Percentiles rank a stretch among this genome's conserved stretches.
These are phyloP conservation scores for Aquilaria yunnanensis DNA, from an alignment of 345 rosid species.

Conservation along the genomic window DNA sequence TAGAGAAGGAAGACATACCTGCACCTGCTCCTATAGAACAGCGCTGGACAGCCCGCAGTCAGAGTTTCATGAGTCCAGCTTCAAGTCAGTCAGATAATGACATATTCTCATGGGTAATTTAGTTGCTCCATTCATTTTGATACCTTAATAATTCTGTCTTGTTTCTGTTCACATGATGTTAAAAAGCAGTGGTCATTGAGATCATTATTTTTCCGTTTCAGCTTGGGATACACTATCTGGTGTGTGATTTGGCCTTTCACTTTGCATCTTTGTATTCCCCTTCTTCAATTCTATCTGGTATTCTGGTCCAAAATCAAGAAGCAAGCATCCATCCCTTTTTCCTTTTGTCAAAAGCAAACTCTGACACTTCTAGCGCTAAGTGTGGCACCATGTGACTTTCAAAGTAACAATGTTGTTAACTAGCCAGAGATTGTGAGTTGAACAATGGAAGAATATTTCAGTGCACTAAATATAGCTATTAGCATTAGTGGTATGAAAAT, in stretches of 20 bases:
- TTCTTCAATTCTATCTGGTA: too few species aligned
- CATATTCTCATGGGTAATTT: constrained; percentile 83
- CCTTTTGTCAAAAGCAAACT: not conserved
- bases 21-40: constrained; percentile 95
- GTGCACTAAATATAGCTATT: too few species aligned
- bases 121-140: constrained; percentile 3
- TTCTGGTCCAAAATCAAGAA: too few species aligned
- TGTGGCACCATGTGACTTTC: too few species aligned
- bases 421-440: too few species aligned
- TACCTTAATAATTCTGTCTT: not conserved
- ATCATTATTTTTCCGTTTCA: not conserved
- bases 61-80: constrained; percentile 86
- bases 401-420: too few species aligned
- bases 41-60: constrained; percentile 90
- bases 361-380: too few species aligned
- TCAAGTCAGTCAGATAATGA: constrained; percentile 69
- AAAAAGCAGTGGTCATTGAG: not conserved
- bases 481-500: too few species aligned
- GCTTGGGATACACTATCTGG: not conserved
- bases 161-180: not conserved
- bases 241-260: not conserved
- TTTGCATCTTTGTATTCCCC: not conserved
- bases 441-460: too few species aligned
- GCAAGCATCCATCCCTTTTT: not conserved
- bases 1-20: constrained; percentile 72